Evolutionary conservation across 169 alveolate species (phyloP).

Genomic region (Plasmodium fragile): DNA sequence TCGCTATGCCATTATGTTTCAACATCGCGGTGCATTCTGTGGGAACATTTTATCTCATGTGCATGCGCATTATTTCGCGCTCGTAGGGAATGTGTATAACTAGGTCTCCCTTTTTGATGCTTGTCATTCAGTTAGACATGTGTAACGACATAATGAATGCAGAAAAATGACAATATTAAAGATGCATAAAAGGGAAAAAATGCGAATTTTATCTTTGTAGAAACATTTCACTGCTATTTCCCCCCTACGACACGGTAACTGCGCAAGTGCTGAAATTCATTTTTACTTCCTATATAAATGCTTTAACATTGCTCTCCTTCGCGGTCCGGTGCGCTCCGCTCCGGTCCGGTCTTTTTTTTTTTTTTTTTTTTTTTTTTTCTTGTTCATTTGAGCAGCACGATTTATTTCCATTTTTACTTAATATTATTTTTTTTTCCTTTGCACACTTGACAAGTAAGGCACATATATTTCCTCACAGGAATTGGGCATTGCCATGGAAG

Average conservation of each 20-base stretch:
- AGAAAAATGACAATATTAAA: background rate
- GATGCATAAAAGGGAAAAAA: background rate
- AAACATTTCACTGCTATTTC: background rate
- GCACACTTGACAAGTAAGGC: background rate
- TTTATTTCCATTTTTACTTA: background rate
- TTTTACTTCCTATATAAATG: background rate
- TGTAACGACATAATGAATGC: background rate
- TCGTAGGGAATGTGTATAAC: background rate
- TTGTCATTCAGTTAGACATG: background rate
- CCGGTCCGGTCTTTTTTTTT: background rate
- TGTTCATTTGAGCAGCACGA: background rate
- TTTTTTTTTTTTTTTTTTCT: slow-evolving; percentile 42
- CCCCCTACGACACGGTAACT: background rate
- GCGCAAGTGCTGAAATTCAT: background rate
- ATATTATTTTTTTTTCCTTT: slow-evolving; percentile 5
- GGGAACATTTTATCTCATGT: background rate
- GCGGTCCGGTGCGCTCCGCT: background rate
- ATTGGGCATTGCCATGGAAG: background rate
- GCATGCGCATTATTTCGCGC: background rate
- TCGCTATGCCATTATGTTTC: slow-evolving; percentile 21
- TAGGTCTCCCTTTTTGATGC: background rate
- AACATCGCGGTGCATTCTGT: slow-evolving; percentile 11
- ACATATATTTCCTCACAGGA: background rate
- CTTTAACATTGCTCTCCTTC: slow-evolving; percentile 14
- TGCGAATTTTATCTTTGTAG: background rate